phyloP scores from a whole-genome alignment of 2,329 filamentous ascomycete species.

The Juglanconis oblonga region DNA sequence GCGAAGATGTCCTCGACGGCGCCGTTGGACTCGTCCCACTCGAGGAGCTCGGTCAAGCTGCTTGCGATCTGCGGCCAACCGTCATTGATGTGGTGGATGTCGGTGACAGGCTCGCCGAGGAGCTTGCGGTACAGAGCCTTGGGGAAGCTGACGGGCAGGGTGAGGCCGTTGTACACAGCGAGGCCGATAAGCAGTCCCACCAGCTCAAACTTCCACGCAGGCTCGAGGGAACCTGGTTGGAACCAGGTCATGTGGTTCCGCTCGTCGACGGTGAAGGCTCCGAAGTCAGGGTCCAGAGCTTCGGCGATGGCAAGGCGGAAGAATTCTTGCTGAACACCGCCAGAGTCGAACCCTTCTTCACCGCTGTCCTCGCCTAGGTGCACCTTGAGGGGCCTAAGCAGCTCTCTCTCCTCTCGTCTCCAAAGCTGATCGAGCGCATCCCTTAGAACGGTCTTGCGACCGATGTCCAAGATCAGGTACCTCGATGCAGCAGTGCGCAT shows the following conservation, averaged over 20 bases:
- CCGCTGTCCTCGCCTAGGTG: slow-evolving; percentile 77
- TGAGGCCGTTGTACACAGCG: slow-evolving; percentile 90
- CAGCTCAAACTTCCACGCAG: slow-evolving; percentile 86
- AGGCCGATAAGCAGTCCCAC: slow-evolving; percentile 84
- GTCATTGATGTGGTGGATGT: slow-evolving; percentile 75
- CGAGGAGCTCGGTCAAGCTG: slow-evolving; percentile 68
- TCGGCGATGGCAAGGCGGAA: slow-evolving; percentile 82
- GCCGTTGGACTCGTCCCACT: slow-evolving; percentile 74
- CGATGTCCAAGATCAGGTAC: slow-evolving; percentile 68
- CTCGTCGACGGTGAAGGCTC: slow-evolving; percentile 75
- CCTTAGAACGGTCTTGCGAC: slow-evolving; percentile 63
- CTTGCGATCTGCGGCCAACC: slow-evolving; percentile 82
- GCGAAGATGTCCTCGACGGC: slow-evolving; percentile 78
- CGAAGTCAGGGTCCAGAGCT: slow-evolving; percentile 73
- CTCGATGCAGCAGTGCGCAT: slow-evolving; percentile 66
- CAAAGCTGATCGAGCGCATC: slow-evolving; percentile 87
- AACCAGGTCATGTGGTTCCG: slow-evolving; percentile 85
- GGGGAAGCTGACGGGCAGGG: slow-evolving; percentile 86
- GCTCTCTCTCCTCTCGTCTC: slow-evolving; percentile 76
- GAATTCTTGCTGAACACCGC: slow-evolving; percentile 95
- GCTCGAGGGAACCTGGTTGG: slow-evolving; percentile 74
- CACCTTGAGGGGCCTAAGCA: slow-evolving; percentile 83
- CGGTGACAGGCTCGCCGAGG: slow-evolving; percentile 64
- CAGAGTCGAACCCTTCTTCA: slow-evolving; percentile 89
- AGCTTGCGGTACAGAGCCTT: slow-evolving; percentile 79